These are phyloP conservation scores for Fusarium ramigenum DNA, from an alignment of 2,329 filamentous ascomycete species.

Conservation along the genomic window DNA sequence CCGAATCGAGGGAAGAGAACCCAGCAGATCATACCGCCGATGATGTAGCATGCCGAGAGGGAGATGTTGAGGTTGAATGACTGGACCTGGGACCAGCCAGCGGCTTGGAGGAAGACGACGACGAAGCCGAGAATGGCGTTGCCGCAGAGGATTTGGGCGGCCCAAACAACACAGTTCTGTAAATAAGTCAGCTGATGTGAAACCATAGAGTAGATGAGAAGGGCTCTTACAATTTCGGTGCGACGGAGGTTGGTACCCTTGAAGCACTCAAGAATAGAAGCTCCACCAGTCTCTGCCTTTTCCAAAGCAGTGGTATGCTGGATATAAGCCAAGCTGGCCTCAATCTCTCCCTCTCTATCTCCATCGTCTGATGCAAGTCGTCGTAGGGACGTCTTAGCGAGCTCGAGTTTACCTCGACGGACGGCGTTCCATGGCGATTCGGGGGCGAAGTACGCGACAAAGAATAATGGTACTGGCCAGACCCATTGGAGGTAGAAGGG, in stretches of 20 bases:
- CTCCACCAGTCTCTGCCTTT: slow-evolving; percentile 45
- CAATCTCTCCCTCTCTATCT: neutral
- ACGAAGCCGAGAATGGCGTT: slow-evolving; percentile 49
- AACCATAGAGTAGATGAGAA: too few species aligned
- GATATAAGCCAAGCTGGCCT: neutral
- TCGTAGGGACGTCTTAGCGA: neutral
- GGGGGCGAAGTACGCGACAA: slow-evolving; percentile 43
- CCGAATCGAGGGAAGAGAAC: slow-evolving; percentile 52
- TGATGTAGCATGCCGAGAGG: slow-evolving; percentile 52
- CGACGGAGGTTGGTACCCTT: slow-evolving; percentile 53
- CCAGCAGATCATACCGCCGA: slow-evolving; percentile 53
- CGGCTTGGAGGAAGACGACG: slow-evolving; percentile 50
- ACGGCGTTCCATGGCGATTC: slow-evolving; percentile 46
- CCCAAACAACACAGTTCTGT: slow-evolving; percentile 51
- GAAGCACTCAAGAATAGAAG: slow-evolving; percentile 55
- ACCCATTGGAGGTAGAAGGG: slow-evolving; percentile 51
- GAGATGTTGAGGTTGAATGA: slow-evolving; percentile 53
- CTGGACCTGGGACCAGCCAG: slow-evolving; percentile 49
- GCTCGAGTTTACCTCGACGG: slow-evolving; percentile 43
- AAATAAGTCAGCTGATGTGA: neutral
- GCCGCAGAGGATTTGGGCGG: slow-evolving; percentile 51
- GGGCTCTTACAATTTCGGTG: slow-evolving; percentile 50
- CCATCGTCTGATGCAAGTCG: neutral
- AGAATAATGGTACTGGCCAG: slow-evolving; percentile 44
- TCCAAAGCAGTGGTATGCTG: slow-evolving; percentile 39